These are phyloP conservation scores for Gracilaria domingensis DNA, from an alignment of 23 red algal species.

Conservation along the genomic window DNA sequence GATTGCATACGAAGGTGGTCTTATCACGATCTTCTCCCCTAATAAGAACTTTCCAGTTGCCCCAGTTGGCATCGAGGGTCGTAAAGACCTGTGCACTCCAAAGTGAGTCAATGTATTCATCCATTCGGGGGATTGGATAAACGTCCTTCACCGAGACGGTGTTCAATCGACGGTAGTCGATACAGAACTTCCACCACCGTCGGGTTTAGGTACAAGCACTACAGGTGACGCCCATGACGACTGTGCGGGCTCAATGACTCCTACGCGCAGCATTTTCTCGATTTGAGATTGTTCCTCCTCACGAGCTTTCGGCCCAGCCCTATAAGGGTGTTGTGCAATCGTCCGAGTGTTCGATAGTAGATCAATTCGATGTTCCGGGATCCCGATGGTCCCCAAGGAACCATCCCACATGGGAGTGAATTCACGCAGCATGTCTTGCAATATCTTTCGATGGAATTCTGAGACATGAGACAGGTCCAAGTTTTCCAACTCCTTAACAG, in stretches of 20 bases:
- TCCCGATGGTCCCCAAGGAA: neutral
- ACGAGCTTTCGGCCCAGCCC: neutral
- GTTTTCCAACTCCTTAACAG: neutral
- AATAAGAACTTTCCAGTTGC: too few relatives aligned
- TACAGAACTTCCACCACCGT: neutral
- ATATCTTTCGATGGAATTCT: neutral
- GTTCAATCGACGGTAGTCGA: slow-evolving; percentile 12
- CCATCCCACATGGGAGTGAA: neutral
- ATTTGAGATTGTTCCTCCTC: neutral
- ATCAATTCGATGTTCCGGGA: neutral
- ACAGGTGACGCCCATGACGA: neutral
- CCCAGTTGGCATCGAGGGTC: too few relatives aligned
- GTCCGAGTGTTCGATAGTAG: neutral
- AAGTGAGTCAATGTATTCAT: neutral
- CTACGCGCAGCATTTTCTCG: neutral
- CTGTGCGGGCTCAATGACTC: neutral
- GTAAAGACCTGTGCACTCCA: neutral
- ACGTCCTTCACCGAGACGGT: neutral
- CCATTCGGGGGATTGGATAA: slow-evolving; percentile 11
- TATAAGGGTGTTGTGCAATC: neutral
- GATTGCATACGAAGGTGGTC: too few relatives aligned
- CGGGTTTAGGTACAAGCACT: neutral
- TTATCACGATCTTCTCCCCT: too few relatives aligned
- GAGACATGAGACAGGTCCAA: neutral
- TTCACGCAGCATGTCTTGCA: neutral